Base-by-base conservation (phyloP, 78 protist genomes). In the Salpingoeca rosetta region DNA sequence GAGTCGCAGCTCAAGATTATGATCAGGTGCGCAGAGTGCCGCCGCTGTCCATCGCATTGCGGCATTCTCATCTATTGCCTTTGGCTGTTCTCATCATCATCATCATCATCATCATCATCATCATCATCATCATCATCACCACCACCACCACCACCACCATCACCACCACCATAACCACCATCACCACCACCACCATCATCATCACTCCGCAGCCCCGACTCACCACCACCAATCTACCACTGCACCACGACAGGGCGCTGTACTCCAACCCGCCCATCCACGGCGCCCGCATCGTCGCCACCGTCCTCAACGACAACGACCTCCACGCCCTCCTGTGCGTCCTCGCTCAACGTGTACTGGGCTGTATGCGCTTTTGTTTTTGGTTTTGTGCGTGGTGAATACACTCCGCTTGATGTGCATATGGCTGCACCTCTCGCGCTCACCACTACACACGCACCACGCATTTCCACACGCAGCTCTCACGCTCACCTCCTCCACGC, bases 191-290 rank as follows among this genome's bases (percentile, higher is more conserved):
- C 65, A 22, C 17, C 31, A 22, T 51, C 65, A 51, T 51, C 65
- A 51, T 51, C 31, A 51, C 7, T 17, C 65, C 65, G 65, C n/a
- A n/a, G n/a, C n/a, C n/a, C n/a, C n/a, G n/a, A n/a, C n/a, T n/a
- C n/a, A n/a, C n/a, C n/a, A n/a, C n/a, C n/a, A n/a, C n/a, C n/a
- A n/a, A n/a, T n/a, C n/a, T n/a, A n/a, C n/a, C n/a, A n/a, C n/a
- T n/a, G n/a, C n/a, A n/a, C n/a, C n/a, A 51, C 65, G 7, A 22
- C 65, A 51, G 99, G 31, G 88, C 98, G 40, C 90, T 87, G 94
- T 97, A 97, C 95, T 95, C 98, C 27, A 91, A 84, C 85, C 99
- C 99, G 41, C 99, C 99, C 31, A 51, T 85, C 45, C 95, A 96
- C 85, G 99, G 99, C 12, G 99, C 99, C 22, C 92, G 94, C 85